Evolutionary conservation across 2,329 filamentous ascomycete species (phyloP).

Genomic region (Botrytis medusae): DNA sequence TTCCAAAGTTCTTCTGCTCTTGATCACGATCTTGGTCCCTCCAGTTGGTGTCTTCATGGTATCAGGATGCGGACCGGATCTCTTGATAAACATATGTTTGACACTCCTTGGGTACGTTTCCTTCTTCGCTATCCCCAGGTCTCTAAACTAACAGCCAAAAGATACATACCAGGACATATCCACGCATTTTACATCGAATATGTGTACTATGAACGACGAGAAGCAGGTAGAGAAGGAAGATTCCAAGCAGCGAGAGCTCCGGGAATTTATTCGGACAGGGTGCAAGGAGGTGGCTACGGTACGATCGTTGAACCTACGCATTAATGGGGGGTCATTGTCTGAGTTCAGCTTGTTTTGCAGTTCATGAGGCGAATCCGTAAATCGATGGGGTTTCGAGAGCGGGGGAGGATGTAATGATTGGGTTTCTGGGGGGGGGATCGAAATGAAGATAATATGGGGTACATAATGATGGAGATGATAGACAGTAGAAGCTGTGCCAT

Average conservation of each 20-base stretch:
- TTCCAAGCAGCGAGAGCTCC: conserved; percentile 57
- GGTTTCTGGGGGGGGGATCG: neutral
- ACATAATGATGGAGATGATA: neutral
- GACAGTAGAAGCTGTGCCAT: neutral
- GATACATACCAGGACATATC: conserved; percentile 40
- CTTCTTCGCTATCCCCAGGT: neutral
- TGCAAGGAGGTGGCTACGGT: conserved; percentile 71
- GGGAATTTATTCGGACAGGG: conserved; percentile 68
- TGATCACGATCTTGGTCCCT: conserved; percentile 36
- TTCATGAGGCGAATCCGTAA: conserved; percentile 9
- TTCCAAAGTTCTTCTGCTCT: neutral
- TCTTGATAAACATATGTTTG: conserved; percentile 46
- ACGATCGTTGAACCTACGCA: conserved; percentile 37
- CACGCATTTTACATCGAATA: conserved; percentile 57
- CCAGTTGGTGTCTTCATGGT: conserved; percentile 45
- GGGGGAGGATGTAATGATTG: neutral
- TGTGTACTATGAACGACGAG: conserved; percentile 74
- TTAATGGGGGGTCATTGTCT: conserved; percentile 13
- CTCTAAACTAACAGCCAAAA: conserved; percentile 46
- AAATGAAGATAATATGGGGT: neutral
- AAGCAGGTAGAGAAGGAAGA: conserved; percentile 59
- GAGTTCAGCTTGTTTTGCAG: conserved; percentile 17
- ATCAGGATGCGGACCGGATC: conserved; percentile 44
- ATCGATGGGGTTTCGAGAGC: neutral
- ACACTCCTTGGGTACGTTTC: conserved; percentile 42